Base-by-base conservation (phyloP, 495 filamentous ascomycete genomes). In the Monascus purpureus region DNA sequence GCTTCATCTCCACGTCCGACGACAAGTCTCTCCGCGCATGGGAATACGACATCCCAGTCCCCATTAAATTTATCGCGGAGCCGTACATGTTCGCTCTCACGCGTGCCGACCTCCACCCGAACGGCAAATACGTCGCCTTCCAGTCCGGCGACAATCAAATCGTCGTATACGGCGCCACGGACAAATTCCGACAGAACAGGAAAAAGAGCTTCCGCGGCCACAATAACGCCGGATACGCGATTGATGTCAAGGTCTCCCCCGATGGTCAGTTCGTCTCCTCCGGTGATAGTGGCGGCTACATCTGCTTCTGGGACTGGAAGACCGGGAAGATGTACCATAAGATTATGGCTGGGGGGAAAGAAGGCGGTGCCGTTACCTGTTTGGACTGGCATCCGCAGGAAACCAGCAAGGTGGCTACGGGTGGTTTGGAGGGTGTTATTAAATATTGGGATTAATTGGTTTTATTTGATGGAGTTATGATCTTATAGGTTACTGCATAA, bases 281-380 rank as follows among this genome's bases (percentile, higher is more conserved):
- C 20, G 90, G 90, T 33, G 92, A 96, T 51, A 77, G 67, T 24
- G 85, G 67, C 24, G 90, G 90, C 14, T 94, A 70, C 43, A 75
- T 88, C 27, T 94, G 82, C 55, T 94, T 93, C 61, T 97, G 87
- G 87, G 88, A 95, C 53, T 96, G 82, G 75, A 97, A 96, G 73
- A 94, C 84, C 23, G 85, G 87, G 46, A 96, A 93, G 59, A 83
- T 97, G 82, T 94, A 80, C 55, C 81, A 90, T 55, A 96, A 96
- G 72, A 72, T 97, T 33, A 63, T 78, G 54, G 86, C 83, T 2
- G 72, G 77, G 33, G 67, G 62, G 7, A 65, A 65, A 33, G 62
- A 66, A 23, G 62, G 62, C 3, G 75, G 77, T 4, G 72, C 88
- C 9, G 71, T 93, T 26, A 82, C 82, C 29, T 81, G 75, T 43